Conservation (phyloP, 208 protist genomes). For the Acanthamoeba divionensis region DNA sequence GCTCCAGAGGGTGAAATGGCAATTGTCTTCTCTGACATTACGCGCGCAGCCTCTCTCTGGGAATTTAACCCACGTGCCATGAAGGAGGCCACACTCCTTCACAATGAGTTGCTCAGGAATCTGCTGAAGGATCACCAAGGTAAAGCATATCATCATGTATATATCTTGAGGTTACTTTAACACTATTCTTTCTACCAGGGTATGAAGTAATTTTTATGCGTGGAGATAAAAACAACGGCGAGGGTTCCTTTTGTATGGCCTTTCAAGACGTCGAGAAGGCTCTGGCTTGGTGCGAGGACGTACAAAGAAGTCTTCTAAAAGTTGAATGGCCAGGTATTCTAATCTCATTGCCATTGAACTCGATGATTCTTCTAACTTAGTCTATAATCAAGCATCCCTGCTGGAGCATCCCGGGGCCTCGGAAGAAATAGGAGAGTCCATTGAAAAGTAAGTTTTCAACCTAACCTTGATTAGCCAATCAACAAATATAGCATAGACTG, state of each 20-base stretch:
- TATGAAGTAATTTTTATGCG: too few species aligned
- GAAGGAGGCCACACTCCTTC: not conserved
- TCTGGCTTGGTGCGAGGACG: not conserved
- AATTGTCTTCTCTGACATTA: not conserved
- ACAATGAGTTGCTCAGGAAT: not conserved
- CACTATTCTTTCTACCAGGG: too few species aligned
- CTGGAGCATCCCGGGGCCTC: not conserved
- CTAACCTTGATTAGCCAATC: too few species aligned
- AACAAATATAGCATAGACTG: too few species aligned
- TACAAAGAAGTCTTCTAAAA: not conserved
- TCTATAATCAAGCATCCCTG: not conserved
- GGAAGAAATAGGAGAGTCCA: not conserved
- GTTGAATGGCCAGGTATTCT: not conserved
- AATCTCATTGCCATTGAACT: too few species aligned
- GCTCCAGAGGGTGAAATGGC: not conserved
- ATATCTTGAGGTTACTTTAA: too few species aligned
- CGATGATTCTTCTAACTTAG: too few species aligned
- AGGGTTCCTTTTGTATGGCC: not conserved
- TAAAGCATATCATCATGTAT: too few species aligned
- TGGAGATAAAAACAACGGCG: not conserved
- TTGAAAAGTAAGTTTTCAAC: too few species aligned
- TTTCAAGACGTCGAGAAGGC: not conserved
- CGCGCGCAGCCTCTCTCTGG: not conserved
- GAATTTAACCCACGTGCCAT: not conserved
- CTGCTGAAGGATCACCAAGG: not conserved